phyloP scores from a whole-genome alignment of 169 alveolate species.

The Cryptosporidium tyzzeri region DNA sequence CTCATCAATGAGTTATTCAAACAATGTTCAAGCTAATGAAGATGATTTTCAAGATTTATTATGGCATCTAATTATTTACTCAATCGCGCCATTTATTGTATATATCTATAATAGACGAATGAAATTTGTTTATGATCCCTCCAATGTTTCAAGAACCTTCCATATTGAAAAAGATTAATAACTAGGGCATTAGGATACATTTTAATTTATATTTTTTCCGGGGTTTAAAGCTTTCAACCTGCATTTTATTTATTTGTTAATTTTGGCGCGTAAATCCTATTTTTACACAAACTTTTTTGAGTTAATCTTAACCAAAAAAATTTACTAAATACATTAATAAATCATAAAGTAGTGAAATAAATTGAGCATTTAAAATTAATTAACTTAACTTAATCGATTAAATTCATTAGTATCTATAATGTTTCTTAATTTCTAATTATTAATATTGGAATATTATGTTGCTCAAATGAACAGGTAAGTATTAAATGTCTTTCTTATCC shows the following conservation, averaged over 20 bases:
- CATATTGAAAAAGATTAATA: slow-evolving; percentile 7
- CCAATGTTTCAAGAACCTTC: slow-evolving; percentile 21
- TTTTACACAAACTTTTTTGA: neutral
- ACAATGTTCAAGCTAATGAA: neutral
- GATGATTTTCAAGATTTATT: slow-evolving; percentile 1
- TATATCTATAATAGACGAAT: slow-evolving; percentile 11
- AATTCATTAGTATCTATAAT: neutral
- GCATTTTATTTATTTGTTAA: neutral
- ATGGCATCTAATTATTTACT: slow-evolving; percentile 4
- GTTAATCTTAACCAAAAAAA: neutral
- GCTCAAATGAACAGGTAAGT: slow-evolving; percentile 44
- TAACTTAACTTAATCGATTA: neutral
- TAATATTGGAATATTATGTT: neutral
- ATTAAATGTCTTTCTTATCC: neutral
- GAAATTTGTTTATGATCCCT: slow-evolving; percentile 11
- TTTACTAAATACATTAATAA: neutral
- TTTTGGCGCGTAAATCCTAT: neutral
- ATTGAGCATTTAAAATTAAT: neutral
- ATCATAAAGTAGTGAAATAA: neutral
- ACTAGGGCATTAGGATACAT: neutral
- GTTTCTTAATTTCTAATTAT: neutral
- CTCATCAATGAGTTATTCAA: neutral
- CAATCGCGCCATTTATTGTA: slow-evolving; percentile 7
- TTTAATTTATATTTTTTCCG: neutral
- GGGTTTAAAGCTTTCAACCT: neutral